Conservation (phyloP, 192 early-diverging fungal species). For the Backusella westeae region DNA sequence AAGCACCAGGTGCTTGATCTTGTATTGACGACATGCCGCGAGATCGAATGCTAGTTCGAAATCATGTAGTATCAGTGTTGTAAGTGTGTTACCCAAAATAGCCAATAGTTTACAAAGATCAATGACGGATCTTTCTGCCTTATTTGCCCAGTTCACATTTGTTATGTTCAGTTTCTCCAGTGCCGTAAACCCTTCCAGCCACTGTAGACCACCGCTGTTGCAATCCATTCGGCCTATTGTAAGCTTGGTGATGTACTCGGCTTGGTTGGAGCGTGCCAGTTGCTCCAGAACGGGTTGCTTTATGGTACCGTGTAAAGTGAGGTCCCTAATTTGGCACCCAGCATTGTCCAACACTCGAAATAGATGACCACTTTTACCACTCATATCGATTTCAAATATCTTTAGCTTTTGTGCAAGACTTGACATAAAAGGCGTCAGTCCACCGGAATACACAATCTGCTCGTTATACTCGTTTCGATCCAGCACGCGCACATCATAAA, state of each 20-base stretch:
- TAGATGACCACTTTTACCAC: not conserved
- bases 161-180: not conserved
- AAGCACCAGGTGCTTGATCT: not conserved
- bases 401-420: not conserved
- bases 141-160: not conserved
- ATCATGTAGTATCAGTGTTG: not conserved
- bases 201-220: not conserved
- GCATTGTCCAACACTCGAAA: conserved; percentile 1
- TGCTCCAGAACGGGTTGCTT: not conserved
- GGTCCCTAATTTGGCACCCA: not conserved
- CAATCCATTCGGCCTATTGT: not conserved
- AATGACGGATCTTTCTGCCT: not conserved
- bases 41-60: not conserved
- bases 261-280: not conserved
- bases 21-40: not conserved
- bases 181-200: not conserved
- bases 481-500: not conserved
- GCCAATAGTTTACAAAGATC: not conserved
- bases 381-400: not conserved
- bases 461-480: not conserved
- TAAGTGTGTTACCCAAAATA: not conserved
- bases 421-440: not conserved
- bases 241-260: not conserved
- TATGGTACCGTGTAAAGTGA: not conserved
- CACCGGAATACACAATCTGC: not conserved